Conservation (phyloP, 2,329 filamentous ascomycete genomes). For the Setomelanomma holmii region DNA sequence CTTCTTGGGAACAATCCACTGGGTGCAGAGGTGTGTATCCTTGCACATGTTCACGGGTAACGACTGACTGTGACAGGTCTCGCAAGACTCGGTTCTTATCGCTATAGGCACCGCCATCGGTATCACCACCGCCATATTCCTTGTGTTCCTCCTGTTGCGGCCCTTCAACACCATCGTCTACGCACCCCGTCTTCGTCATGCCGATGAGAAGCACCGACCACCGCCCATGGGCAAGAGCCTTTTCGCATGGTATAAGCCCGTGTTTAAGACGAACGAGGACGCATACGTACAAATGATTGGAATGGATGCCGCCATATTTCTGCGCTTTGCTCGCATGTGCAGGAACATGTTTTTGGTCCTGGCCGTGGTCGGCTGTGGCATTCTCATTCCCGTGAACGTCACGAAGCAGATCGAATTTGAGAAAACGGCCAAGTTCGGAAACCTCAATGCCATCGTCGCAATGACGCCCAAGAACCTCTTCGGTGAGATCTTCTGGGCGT, state of each 20-base stretch:
- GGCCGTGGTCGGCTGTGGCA: constrained; percentile 73
- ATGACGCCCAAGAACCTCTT: constrained; percentile 57
- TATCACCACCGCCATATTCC: constrained; percentile 74
- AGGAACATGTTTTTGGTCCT: constrained; percentile 85
- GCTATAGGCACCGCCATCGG: constrained; percentile 82
- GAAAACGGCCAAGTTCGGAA: constrained; percentile 13
- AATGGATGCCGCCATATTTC: constrained; percentile 88
- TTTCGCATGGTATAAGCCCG: constrained; percentile 83
- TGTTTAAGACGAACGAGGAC: constrained; percentile 79
- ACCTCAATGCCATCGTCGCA: constrained; percentile 24
- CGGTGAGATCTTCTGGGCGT: constrained; percentile 62
- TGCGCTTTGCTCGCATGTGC: constrained; percentile 89
- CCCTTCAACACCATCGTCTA: constrained; percentile 94
- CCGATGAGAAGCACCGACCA: constrained; percentile 87
- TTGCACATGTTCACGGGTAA: not conserved
- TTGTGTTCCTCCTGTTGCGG: constrained; percentile 86
- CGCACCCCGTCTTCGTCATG: constrained; percentile 90
- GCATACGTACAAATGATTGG: constrained; percentile 83
- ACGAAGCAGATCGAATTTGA: constrained; percentile 19
- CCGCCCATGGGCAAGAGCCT: constrained; percentile 86
- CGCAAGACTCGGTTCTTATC: constrained; percentile 72
- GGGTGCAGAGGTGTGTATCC: constrained; percentile 26
- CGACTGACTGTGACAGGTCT: constrained; percentile 54
- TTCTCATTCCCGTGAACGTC: constrained; percentile 86
- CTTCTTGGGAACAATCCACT: constrained; percentile 42